Evolutionary conservation across 2,329 filamentous ascomycete genomes (phyloP).

Genomic region (Fusarium fracticaudum): DNA sequence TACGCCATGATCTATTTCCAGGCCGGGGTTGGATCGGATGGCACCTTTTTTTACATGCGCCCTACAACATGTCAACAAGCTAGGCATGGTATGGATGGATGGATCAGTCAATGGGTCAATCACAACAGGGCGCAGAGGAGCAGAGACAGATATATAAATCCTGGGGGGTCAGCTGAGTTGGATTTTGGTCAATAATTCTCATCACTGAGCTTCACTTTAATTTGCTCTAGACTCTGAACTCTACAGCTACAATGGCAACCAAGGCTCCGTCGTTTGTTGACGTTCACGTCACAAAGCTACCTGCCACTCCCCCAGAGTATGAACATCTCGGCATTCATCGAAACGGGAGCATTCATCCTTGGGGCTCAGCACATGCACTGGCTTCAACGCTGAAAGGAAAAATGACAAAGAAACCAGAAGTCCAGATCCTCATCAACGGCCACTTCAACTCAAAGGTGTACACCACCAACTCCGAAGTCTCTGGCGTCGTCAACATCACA

Average conservation of each 20-base stretch:
- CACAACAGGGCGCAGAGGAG: constrained; percentile 26
- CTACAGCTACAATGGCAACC: constrained; percentile 7
- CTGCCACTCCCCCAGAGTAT: constrained; percentile 23
- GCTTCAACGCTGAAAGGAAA: constrained; percentile 12
- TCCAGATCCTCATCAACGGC: constrained; percentile 21
- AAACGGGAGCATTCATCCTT: constrained; percentile 12
- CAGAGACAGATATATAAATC: constrained; percentile 1
- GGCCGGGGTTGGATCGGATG: constrained; percentile 24
- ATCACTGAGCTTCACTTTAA: neutral
- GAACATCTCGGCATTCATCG: constrained; percentile 26
- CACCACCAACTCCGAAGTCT: constrained; percentile 37
- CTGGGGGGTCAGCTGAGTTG: neutral
- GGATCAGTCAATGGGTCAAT: constrained; percentile 28
- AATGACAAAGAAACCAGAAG: constrained; percentile 18
- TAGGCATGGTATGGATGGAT: constrained; percentile 18
- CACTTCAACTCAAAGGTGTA: constrained; percentile 41
- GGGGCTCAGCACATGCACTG: constrained; percentile 17
- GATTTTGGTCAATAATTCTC: neutral
- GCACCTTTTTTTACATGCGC: constrained; percentile 9
- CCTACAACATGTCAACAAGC: constrained; percentile 35
- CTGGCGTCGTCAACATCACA: constrained; percentile 29
- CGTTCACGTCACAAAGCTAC: constrained; percentile 21
- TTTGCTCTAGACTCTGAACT: too few relatives aligned
- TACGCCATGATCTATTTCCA: neutral
- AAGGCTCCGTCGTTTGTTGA: constrained; percentile 19